Percentiles rank a stretch among this genome's conserved stretches.
Evolutionary conservation across 1,139 yeast species (phyloP).

Genomic region (Waltiozyma sp.): DNA sequence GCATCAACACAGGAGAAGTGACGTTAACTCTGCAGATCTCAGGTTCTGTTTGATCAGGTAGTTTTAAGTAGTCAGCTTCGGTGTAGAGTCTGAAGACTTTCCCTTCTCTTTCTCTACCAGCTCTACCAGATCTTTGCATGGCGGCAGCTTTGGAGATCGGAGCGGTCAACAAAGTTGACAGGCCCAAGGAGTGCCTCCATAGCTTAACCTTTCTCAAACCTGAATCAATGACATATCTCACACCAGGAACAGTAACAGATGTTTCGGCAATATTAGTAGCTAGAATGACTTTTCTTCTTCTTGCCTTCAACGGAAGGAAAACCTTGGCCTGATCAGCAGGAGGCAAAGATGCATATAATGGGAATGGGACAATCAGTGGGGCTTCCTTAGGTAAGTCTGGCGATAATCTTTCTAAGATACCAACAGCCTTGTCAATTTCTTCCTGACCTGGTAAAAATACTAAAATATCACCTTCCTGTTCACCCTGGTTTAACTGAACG

Average conservation of each 20-base stretch:
- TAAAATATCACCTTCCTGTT: conserved; percentile 72
- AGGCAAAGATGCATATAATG: conserved; percentile 88
- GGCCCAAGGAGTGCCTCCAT: conserved; percentile 86
- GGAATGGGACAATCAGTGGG: conserved; percentile 66
- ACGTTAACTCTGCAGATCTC: conserved; percentile 90
- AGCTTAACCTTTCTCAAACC: conserved; percentile 89
- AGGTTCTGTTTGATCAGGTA: conserved; percentile 68
- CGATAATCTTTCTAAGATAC: conserved; percentile 47
- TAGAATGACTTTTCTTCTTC: conserved; percentile 71
- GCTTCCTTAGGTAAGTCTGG: conserved; percentile 63
- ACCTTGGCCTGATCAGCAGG: conserved; percentile 74
- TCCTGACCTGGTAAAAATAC: conserved; percentile 96
- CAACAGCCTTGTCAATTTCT: conserved; percentile 82
- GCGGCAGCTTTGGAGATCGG: conserved; percentile 95
- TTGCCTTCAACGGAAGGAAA: conserved; percentile 46
- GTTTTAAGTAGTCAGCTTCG: conserved; percentile 53
- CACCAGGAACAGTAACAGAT: conserved; percentile 91
- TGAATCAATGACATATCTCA: conserved; percentile 85
- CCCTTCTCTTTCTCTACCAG: conserved; percentile 94
- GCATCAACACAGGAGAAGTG: conserved; percentile 73
- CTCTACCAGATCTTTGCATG: conserved; percentile 93
- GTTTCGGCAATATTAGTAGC: conserved; percentile 98
- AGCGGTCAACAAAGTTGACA: conserved; percentile 81
- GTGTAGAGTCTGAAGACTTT: conserved; percentile 79
- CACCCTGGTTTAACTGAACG: conserved; percentile 68